These are phyloP conservation scores for Sarocladium kiliense DNA, from an alignment of 2,329 filamentous ascomycete genomes.

Conservation along the genomic window DNA sequence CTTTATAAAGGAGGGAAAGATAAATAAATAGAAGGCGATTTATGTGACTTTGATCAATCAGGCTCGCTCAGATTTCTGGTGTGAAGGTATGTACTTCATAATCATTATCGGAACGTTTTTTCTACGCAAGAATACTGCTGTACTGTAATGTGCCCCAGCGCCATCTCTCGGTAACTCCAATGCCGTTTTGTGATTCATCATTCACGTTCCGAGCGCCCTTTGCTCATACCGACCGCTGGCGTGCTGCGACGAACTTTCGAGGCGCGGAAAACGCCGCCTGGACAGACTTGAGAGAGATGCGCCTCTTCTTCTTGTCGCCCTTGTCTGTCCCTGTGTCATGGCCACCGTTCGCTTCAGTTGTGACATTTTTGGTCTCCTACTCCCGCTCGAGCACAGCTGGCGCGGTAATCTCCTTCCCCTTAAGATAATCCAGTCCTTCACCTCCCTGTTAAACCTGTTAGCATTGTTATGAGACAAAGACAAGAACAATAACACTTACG, in stretches of 20 bases:
- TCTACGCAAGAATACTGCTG: not conserved
- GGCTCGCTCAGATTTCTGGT: not conserved
- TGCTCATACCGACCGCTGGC: not conserved
- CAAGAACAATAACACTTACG: conserved; percentile 53
- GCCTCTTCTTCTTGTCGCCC: not conserved
- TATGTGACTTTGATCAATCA: not conserved
- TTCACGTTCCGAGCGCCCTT: no score
- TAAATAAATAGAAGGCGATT: conserved; percentile 2
- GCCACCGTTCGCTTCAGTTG: no score
- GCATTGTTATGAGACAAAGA: conserved; percentile 11
- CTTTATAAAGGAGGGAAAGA: not conserved
- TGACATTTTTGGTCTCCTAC: conserved; percentile 14
- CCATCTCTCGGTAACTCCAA: not conserved
- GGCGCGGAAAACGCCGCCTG: not conserved
- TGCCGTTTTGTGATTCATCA: not conserved
- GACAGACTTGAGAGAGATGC: not conserved
- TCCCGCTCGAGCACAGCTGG: conserved; percentile 47
- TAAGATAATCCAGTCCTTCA: conserved; percentile 54
- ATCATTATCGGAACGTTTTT: conserved; percentile 6
- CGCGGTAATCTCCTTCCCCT: conserved; percentile 46
- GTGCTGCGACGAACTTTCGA: not conserved
- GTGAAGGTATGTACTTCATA: not conserved
- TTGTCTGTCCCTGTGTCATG: not conserved
- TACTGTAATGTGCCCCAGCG: not conserved
- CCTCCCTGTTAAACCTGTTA: conserved; percentile 43